Evolutionary conservation across 371 early-diverging fungal species (phyloP), one percentile per base, ranked within the genome.

Genomic region (Mortierella sp.): DNA sequence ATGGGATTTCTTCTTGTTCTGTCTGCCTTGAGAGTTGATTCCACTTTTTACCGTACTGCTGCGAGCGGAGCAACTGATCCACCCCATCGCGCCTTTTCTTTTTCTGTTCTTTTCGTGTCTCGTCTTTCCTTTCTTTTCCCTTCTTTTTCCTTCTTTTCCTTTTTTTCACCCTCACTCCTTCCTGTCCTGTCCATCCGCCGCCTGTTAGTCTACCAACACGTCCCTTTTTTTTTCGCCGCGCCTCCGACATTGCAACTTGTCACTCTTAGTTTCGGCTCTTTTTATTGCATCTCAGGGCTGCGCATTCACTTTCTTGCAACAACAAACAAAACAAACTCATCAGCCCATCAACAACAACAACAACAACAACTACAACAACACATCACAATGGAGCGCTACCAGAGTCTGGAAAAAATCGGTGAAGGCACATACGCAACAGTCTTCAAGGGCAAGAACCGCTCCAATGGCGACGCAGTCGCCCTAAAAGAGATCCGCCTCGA

Each of bases 401-500:
- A 84, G 72, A 72, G 75, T 59, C 78, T 84, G 59, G 98, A 98
- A 87, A 98, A 98, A 89, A 93, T 99, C 73, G 99, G 99, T 57
- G 99, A 99, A 91, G 99, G 99, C 50, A 99, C 99, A 40, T 99
- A 99, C 86, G 99, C 99, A n/a, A 98, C 96, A 10, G 99, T 99
- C n/a, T 99, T 95, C 93, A 99, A 98, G 91, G 99, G 98, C 80
- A 93, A 95, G 89, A 95, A 94, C 82, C 93, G 94, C 81, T 88
- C 93, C 21, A 96, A 96, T 50, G 95, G 96, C 53, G 97, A 97
- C 78, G 93, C 97, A 37, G 99, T 99, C 8, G 99, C 99, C 2
- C 90, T 99, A 51, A 99, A 99, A 89, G 97, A 99, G 89, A 98
- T 99, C 57, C 91, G 95, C 57, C 89, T 97, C 51, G 96, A 96